Base-by-base conservation (phyloP, 78 protist genomes). In the Chrysochromulina tobinii region DNA sequence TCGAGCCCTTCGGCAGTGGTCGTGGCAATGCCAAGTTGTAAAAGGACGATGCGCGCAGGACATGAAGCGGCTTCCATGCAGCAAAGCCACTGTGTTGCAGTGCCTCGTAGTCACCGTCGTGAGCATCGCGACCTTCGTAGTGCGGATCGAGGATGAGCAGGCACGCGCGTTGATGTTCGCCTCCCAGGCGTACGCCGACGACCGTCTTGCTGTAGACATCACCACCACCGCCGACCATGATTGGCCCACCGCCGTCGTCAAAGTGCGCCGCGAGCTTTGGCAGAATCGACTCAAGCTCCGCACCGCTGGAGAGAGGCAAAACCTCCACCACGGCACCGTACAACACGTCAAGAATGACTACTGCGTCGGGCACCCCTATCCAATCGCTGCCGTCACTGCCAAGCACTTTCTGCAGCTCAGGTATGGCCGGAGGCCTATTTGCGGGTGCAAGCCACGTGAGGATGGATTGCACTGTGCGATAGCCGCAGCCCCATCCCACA, bases 401-500 rank as follows among this genome's bases (percentile, higher is more conserved):
- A 69, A 27, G 79, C 4, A 69, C 17, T 51, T 21, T 18, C 79
- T 69, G 79, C 54, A 23, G 6, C 51, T 27, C 51, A 2, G 79
- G 79, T 3, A 66, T 66, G 48, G 72, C 9, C 48, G 72, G 72
- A 9, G 72, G 72, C 72, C n/a, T 8, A 4, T 3, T 21, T 5
- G 21, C 54, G 12, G 83, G 83, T 5, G 58, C 57, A 2, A 75
- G 83, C 87, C 64, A 53, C 20, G 64, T 21, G 48, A 79, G 87
- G 20, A 54, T 51, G 12, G 51, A 6, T 64, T 79, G 87, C 64
- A 54, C n/a, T 12, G 87, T 51, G 64, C 87, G 87, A 14, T 54
- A 79, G 61, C 87, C 87, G 15, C 87, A 79, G 25, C 87, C 87
- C 87, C 87, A 79, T 59, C 87, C 87, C 3, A 0, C 14, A 2